Conservation (phyloP, 345 rosid genomes). For the Sonneratia caseolaris region DNA sequence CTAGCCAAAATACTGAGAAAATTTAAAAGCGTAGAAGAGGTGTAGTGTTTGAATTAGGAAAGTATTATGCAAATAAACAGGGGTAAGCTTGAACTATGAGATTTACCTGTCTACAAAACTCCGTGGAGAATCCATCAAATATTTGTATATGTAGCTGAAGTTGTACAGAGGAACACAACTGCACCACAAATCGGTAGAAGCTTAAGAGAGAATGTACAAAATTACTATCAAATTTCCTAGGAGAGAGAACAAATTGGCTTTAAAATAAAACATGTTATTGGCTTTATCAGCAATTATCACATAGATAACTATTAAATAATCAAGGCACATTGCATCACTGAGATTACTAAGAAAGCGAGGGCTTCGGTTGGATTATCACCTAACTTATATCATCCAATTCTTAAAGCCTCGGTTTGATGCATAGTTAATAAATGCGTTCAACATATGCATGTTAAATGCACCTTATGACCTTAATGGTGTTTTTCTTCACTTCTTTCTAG, state of each 20-base stretch:
- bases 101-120: constrained; percentile 94
- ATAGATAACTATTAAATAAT: not conserved
- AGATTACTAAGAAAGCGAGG: not conserved
- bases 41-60: not conserved
- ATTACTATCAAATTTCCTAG: not conserved
- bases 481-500: not conserved
- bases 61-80: constrained; percentile 9
- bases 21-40: not conserved
- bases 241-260: not conserved
- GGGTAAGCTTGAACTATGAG: constrained; percentile 27
- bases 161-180: constrained; percentile 88
- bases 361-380: not conserved
- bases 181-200: constrained; percentile 23
- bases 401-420: not conserved
- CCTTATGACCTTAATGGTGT: not conserved
- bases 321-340: not conserved
- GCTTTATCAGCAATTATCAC: not conserved
- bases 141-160: constrained; percentile 70
- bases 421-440: not conserved
- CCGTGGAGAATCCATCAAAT: constrained; percentile 65
- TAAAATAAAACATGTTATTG: not conserved
- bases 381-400: not conserved
- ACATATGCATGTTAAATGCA: not conserved
- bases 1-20: not conserved
- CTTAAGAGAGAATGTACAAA: not conserved